A percentile compares a stretch with the other conserved stretches of the same genome.
phyloP scores from a whole-genome alignment of 2,329 filamentous ascomycete genomes.

The Cercospora sp. region DNA sequence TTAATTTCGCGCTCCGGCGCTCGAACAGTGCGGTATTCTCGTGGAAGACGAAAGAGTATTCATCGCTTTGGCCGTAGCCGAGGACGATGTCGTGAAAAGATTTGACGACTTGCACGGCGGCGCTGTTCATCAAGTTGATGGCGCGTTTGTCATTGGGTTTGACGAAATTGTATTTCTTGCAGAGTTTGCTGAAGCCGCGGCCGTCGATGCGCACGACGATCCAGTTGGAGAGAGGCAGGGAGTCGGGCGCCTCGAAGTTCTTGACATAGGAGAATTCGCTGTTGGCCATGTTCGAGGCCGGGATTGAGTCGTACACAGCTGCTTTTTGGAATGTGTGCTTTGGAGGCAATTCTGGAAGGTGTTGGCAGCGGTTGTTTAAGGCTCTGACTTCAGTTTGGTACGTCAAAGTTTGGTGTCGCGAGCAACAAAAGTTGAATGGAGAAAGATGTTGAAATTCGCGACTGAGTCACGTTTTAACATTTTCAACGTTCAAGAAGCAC shows the following conservation, averaged over 20 bases:
- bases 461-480: neutral
- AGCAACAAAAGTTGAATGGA: neutral
- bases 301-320: neutral
- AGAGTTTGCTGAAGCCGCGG: slow-evolving; percentile 79
- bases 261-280: slow-evolving; percentile 83
- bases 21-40: slow-evolving; percentile 82
- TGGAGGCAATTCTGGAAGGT: neutral
- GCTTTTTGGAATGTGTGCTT: neutral
- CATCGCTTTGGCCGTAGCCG: slow-evolving; percentile 92
- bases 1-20: slow-evolving; percentile 81
- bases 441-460: neutral
- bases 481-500: neutral
- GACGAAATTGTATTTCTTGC: slow-evolving; percentile 67
- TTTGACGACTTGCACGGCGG: slow-evolving; percentile 79
- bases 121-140: slow-evolving; percentile 90
- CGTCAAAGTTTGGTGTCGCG: neutral
- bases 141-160: slow-evolving; percentile 92
- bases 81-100: slow-evolving; percentile 83
- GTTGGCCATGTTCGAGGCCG: slow-evolving; percentile 50
- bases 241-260: slow-evolving; percentile 79
- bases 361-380: neutral
- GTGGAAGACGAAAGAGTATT: slow-evolving; percentile 66
- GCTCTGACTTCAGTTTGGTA: neutral
- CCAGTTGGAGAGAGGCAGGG: slow-evolving; percentile 87
- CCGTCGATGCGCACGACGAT: slow-evolving; percentile 93